phyloP scores from a whole-genome alignment of 495 filamentous ascomycete genomes.

The Hypoxylon intermedium region DNA sequence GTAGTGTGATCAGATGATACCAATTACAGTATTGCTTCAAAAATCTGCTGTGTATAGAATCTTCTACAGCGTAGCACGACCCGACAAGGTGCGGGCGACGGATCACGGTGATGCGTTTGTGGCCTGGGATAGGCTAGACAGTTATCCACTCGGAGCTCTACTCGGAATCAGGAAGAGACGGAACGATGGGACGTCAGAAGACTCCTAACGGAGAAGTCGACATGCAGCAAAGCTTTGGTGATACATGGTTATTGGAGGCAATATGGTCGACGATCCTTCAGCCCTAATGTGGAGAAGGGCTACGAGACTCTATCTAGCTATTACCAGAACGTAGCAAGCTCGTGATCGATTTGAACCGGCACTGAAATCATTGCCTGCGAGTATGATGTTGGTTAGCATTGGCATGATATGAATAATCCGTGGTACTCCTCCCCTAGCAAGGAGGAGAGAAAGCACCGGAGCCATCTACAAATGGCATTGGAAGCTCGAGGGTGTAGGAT shows the following conservation, averaged over 20 bases:
- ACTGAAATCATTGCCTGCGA: slow-evolving; percentile 5
- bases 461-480: slow-evolving; percentile 14
- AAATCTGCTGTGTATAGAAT: slow-evolving; percentile 17
- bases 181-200: slow-evolving; percentile 30
- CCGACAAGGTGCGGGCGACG: slow-evolving; percentile 26
- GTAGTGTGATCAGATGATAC: slow-evolving; percentile 34
- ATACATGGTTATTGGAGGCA: slow-evolving; percentile 28
- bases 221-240: slow-evolving; percentile 20
- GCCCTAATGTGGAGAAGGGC: slow-evolving; percentile 33
- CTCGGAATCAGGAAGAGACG: slow-evolving; percentile 11
- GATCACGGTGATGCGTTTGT: slow-evolving; percentile 37
- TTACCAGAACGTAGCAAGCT: slow-evolving; percentile 27
- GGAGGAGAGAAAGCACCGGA: neutral
- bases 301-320: slow-evolving; percentile 14
- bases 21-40: slow-evolving; percentile 11
- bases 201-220: slow-evolving; percentile 9
- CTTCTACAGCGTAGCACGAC: slow-evolving; percentile 34
- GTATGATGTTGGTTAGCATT: neutral
- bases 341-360: slow-evolving; percentile 8
- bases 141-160: slow-evolving; percentile 31
- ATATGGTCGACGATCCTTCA: slow-evolving; percentile 30
- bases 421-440: neutral
- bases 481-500: neutral
- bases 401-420: neutral
- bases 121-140: slow-evolving; percentile 29